A percentile compares a stretch with the other conserved stretches of the same genome.
Evolutionary conservation across 305 asterid genomes (phyloP).

Genomic region (Rubia tinctorum): DNA sequence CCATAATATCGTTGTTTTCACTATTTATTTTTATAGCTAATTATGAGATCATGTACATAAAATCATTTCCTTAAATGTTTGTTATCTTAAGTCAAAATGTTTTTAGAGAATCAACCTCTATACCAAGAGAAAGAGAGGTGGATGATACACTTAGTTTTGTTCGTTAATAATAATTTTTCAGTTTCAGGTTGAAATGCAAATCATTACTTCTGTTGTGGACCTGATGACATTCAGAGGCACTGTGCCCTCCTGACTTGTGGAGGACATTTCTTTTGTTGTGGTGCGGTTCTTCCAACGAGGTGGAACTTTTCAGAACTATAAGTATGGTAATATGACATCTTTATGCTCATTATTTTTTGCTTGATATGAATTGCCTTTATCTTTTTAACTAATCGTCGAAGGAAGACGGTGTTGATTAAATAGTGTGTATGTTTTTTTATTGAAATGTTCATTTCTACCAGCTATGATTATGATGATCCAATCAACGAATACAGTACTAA

Average conservation of each 20-base stretch:
- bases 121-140: no score
- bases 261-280: slow-evolving; percentile 90
- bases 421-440: slow-evolving; percentile 21
- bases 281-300: slow-evolving; percentile 94
- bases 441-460: slow-evolving; percentile 87
- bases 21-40: neutral
- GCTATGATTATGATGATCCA: slow-evolving; percentile 98
- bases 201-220: slow-evolving; percentile 80
- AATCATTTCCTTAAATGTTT: no score
- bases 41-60: neutral
- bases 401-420: slow-evolving; percentile 1
- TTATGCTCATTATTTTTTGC: neutral
- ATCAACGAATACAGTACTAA: slow-evolving; percentile 85
- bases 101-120: no score
- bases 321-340: slow-evolving; percentile 58
- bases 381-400: no score
- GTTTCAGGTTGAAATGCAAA: slow-evolving; percentile 88
- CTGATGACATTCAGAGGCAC: slow-evolving; percentile 91
- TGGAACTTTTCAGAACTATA: slow-evolving; percentile 97
- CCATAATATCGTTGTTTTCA: neutral
- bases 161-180: neutral
- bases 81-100: no score
- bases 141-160: neutral
- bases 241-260: slow-evolving; percentile 77
- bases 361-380: slow-evolving; percentile 1